Percentiles rank a stretch among this genome's conserved stretches.
phyloP scores from a whole-genome alignment of 1,284 basidiomycete genomes.

The Cutaneotrichosporon mucoides region DNA sequence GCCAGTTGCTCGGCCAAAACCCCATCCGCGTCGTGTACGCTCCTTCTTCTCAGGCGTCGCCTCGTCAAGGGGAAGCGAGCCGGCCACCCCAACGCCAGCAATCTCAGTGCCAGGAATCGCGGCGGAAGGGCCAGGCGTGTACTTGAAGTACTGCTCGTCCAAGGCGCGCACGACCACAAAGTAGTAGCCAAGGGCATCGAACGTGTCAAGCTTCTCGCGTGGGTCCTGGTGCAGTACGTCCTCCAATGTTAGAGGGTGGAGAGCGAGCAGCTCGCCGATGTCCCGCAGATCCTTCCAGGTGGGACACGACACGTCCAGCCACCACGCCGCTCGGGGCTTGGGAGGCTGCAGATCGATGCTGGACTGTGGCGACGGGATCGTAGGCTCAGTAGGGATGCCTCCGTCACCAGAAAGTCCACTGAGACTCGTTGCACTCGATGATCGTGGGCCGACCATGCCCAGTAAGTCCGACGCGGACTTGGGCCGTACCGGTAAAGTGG shows the following conservation, averaged over 20 bases:
- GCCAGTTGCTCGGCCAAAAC: conserved; percentile 35
- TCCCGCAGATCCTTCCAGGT: conserved; percentile 85
- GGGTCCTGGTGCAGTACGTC: conserved; percentile 94
- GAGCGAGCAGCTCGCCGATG: conserved; percentile 60
- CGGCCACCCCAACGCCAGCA: neutral
- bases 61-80: neutral
- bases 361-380: neutral
- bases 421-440: neutral
- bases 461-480: conserved; percentile 46
- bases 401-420: neutral
- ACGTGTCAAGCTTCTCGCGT: conserved; percentile 86
- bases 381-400: neutral
- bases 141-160: conserved; percentile 61
- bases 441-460: conserved; percentile 23
- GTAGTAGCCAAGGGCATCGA: conserved; percentile 86
- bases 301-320: conserved; percentile 86
- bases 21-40: conserved; percentile 33
- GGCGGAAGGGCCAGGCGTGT: conserved; percentile 46
- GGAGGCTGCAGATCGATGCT: conserved; percentile 1
- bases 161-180: conserved; percentile 86
- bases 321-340: conserved; percentile 57
- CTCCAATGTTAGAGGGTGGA: conserved; percentile 91
- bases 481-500: conserved; percentile 26
- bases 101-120: conserved; percentile 4
- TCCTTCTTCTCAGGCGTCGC: conserved; percentile 20